These are phyloP conservation scores for Colletotrichum sublineola DNA, from an alignment of 2,329 filamentous ascomycete genomes.

Conservation along the genomic window DNA sequence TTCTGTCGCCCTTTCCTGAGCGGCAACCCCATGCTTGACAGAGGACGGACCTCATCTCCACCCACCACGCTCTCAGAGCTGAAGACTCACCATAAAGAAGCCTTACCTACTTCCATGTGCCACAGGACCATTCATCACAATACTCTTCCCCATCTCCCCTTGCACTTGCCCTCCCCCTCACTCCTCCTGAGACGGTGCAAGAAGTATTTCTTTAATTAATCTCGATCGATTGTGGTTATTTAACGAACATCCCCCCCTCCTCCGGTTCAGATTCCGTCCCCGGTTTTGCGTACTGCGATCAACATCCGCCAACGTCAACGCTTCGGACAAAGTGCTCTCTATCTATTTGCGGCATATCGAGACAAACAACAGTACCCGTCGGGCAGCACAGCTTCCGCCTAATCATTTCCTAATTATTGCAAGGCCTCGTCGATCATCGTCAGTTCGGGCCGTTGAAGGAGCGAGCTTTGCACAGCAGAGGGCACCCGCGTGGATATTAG, in stretches of 20 bases:
- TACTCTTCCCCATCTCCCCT: not conserved
- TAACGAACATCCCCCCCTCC: not conserved
- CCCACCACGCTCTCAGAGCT: constrained; percentile 18
- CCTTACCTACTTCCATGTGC: constrained; percentile 2
- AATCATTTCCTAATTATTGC: not conserved
- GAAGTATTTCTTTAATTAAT: not conserved
- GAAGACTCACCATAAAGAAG: constrained; percentile 9
- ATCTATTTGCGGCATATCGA: constrained; percentile 23
- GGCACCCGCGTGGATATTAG: not conserved
- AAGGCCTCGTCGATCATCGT: not conserved
- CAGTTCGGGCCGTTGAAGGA: not conserved
- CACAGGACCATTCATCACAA: constrained; percentile 17
- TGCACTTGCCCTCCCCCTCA: not conserved
- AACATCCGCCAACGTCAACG: constrained; percentile 3
- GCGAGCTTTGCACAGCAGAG: not conserved
- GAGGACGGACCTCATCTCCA: constrained; percentile 35
- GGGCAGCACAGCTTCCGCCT: not conserved
- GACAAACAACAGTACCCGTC: not conserved
- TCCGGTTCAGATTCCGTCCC: not conserved
- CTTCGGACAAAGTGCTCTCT: constrained; percentile 8
- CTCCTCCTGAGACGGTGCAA: not conserved
- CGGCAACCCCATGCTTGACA: constrained; percentile 26
- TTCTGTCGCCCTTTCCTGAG: constrained; percentile 42
- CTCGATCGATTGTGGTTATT: not conserved
- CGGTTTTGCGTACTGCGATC: constrained; percentile 1